Evolutionary conservation across 2,329 filamentous ascomycete species (phyloP), one percentile per base, ranked within the genome.

Genomic region (Phyllosticta paracitricarpa): DNA sequence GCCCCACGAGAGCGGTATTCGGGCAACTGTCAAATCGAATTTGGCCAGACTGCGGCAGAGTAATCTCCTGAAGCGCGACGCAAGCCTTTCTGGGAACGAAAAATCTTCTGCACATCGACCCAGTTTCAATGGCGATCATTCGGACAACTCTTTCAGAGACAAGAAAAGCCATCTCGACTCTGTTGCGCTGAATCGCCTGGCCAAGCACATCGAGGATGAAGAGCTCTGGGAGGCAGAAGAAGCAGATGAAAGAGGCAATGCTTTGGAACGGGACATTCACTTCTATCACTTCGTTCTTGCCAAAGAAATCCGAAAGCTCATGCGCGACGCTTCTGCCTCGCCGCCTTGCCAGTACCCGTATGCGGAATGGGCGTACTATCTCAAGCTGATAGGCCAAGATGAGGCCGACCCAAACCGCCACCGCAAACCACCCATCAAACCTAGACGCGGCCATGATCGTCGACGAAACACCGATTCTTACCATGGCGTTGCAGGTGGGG

Each of bases 211-310:
- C 14, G 60, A 54, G 53, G 58, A 64, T 4, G 70, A 76, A 65
- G 75, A 79, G 63, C 68, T 77, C 25, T 66, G 67, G 7, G 70
- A 75, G 57, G 77, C 79, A 26, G 66, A 75, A 55, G 67, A 73
- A 28, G 78, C 77, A 4, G 73, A 68, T 0, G 67, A 74, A 25
- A 69, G 72, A 3, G 78, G 76, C 2, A 76, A 82, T 56, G 61
- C 72, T 1, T 63, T 76, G 0, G 73, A 78, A 35, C 71, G 78
- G 30, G 81, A 82, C 62, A 75, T 78, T 4, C 78, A 79, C 61
- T 82, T 82, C 66, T 82, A 80, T 64, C 77, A 79, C 61, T 80
- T 73, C 54, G 68, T 81, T 0, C 70, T 81, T 0, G 73, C 76
- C 0, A 75, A 75, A 17, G 79, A 81, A 64, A 66, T 77, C 24